These are phyloP conservation scores for Colletotrichum euphorbiae DNA, from an alignment of 2,329 filamentous ascomycete genomes.

Conservation along the genomic window DNA sequence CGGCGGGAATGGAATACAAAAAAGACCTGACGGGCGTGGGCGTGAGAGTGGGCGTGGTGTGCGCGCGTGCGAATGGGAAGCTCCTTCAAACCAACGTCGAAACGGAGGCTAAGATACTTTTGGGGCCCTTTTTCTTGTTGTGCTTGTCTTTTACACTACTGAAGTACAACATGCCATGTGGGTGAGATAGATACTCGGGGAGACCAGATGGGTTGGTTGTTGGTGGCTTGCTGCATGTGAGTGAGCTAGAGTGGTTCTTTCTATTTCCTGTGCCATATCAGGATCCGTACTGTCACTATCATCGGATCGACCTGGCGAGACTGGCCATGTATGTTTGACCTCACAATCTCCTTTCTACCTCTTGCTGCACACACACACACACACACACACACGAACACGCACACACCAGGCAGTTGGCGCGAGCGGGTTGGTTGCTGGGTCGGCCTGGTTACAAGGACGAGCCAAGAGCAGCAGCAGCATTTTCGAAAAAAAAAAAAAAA, in stretches of 20 bases:
- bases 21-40: not conserved
- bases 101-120: constrained; percentile 31
- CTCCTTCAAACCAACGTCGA: constrained; percentile 42
- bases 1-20: constrained; percentile 7
- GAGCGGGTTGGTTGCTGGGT: constrained; percentile 16
- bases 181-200: constrained; percentile 2
- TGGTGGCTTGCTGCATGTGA: constrained; percentile 38
- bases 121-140: constrained; percentile 4
- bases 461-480: constrained; percentile 2
- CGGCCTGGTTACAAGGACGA: not conserved
- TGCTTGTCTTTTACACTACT: not conserved
- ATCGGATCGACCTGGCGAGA: constrained; percentile 17
- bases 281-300: constrained; percentile 22
- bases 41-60: constrained; percentile 13
- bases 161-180: constrained; percentile 7
- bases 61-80: constrained; percentile 37
- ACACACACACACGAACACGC: constrained; percentile 1
- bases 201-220: constrained; percentile 6
- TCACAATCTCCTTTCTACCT: constrained; percentile 25
- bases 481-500: not conserved
- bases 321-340: not conserved
- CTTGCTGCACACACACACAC: constrained; percentile 21
- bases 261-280: constrained; percentile 26
- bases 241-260: constrained; percentile 12
- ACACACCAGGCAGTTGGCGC: constrained; percentile 5